Evolutionary conservation across 805 yeast species (phyloP), one percentile per base, ranked within the genome.

Genomic region (Saccharomyces jurei): DNA sequence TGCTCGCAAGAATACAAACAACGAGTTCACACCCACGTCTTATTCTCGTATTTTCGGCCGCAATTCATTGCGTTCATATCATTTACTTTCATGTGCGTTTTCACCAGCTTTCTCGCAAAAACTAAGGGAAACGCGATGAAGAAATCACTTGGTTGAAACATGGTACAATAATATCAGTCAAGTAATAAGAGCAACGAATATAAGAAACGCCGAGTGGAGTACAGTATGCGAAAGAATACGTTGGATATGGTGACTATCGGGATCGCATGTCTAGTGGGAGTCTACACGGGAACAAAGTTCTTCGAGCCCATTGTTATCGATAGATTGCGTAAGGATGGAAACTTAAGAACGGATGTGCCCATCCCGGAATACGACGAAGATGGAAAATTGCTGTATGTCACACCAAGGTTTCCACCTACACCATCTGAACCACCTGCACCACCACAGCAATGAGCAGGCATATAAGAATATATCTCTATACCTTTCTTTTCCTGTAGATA

Each of bases 291-390:
- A 52, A 58, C 81, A 54, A 81, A 78, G 64, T 87, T 87, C 70
- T 87, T 88, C 74, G 84, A 84, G 60, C 95, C 95, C 1, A 67
- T 87, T 17, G 78, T 87, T 2, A 77, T 86, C 30, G 90, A 84
- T 49, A 84, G 79, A 58, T 73, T 87, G 55, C 75, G 77, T 60
- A 79, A 82, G 63, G 89, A 85, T 57, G 88, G 89, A 1, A 77
- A 77, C 55, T 72, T 87, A 50, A 77, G 91, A 64, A 63, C 70
- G 1, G 92, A 84, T 61, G 77, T 86, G 48, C 72, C 72, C 13
- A 72, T 84, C 36, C 85, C 85, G 1, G 74, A 80, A 30, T 79
- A 75, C 56, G 81, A 79, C 57, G 73, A 68, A 5, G 57, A 56
- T 1, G 60, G 60, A 6, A 52, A 52, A 10, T 41, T 50, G 2